These are phyloP conservation scores for Sequoia sempervirens DNA, from an alignment of 75 land plant species.

Conservation along the genomic window DNA sequence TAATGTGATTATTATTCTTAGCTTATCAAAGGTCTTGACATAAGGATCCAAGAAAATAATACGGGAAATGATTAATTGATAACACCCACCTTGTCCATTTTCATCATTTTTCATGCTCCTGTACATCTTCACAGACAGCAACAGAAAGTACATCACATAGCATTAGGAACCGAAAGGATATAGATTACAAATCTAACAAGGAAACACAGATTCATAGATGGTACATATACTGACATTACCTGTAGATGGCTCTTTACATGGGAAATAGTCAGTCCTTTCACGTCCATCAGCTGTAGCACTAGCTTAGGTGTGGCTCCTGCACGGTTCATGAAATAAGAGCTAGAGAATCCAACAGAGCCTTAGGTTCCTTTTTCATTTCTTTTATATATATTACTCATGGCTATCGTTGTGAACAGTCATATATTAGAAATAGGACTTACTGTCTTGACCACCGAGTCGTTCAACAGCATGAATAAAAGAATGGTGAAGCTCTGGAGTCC, in stretches of 20 bases:
- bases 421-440: slow-evolving; percentile 13
- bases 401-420: neutral
- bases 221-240: slow-evolving; percentile 18
- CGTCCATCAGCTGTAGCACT: slow-evolving; percentile 64
- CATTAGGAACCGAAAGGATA: neutral
- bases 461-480: slow-evolving; percentile 66
- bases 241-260: slow-evolving; percentile 75
- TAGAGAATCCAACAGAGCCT: neutral
- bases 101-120: slow-evolving; percentile 67
- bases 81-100: slow-evolving; percentile 19
- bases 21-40: neutral
- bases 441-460: slow-evolving; percentile 71
- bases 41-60: neutral
- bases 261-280: slow-evolving; percentile 57
- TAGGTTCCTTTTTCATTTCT: too few relatives aligned
- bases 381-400: too few relatives aligned
- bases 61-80: neutral
- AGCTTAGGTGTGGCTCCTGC: slow-evolving; percentile 69
- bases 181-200: neutral
- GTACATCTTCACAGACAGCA: slow-evolving; percentile 42
- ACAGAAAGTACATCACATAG: neutral
- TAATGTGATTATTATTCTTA: too few relatives aligned
- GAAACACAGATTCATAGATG: neutral
- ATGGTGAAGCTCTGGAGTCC: slow-evolving; percentile 81
- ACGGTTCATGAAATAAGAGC: neutral